phyloP scores from a whole-genome alignment of 1,284 basidiomycete species.

The Thecaphora thlaspeos region DNA sequence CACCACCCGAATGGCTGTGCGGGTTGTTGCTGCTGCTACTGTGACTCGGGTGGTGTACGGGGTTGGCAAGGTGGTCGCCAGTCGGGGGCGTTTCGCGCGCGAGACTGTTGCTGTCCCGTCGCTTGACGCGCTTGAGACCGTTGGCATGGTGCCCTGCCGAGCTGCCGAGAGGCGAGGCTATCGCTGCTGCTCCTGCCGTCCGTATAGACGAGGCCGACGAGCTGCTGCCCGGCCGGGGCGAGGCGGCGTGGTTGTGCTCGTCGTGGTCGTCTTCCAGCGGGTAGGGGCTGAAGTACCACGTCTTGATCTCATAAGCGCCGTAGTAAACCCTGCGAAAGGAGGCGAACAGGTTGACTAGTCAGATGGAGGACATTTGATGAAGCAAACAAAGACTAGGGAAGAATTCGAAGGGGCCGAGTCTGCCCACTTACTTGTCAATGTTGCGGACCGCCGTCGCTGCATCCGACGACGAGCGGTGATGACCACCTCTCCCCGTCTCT shows the following conservation, averaged over 20 bases:
- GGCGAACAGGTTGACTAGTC: background rate
- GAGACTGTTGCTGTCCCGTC: background rate
- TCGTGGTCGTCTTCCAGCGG: conserved; percentile 44
- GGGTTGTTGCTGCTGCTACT: too few species aligned
- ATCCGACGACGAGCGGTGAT: background rate
- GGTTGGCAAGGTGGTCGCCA: background rate
- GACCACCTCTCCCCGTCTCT: background rate
- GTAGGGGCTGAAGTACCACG: conserved; percentile 58
- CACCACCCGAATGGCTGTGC: too few species aligned
- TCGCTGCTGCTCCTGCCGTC: background rate
- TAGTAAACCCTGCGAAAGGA: conserved; percentile 42
- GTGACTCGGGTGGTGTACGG: background rate
- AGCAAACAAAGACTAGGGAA: too few species aligned
- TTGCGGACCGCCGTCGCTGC: conserved; percentile 21
- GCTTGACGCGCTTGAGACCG: background rate
- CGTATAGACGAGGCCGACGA: too few species aligned
- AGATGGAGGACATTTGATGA: too few species aligned
- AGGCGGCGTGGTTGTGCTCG: background rate
- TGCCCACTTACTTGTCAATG: conserved; percentile 10
- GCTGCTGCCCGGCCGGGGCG: too few species aligned
- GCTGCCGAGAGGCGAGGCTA: background rate
- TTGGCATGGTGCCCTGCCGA: background rate
- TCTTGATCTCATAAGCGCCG: conserved; percentile 54
- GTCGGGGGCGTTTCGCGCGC: background rate
- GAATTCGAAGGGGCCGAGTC: too few species aligned